Evolutionary conservation across 768 basidiomycete genomes (phyloP), one percentile per base, ranked within the genome.

Genomic region (Asterophora lycoperdoides): DNA sequence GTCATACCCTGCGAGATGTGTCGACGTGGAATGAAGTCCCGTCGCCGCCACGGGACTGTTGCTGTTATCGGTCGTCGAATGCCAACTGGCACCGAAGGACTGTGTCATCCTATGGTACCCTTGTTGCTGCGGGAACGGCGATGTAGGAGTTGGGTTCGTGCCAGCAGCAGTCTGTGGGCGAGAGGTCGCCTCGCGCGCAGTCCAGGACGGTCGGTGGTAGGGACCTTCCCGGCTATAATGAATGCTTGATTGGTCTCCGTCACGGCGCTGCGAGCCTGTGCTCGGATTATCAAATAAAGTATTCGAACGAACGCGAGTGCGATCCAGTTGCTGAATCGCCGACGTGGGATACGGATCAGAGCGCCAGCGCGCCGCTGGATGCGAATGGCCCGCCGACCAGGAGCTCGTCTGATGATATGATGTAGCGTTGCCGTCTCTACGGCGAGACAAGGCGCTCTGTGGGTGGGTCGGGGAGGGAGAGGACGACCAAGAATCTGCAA

Each of bases 61-160:
- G 34, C 54, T 64, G 34, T 54, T 57, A 29, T 67, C 65, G 11
- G 56, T 61, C 23, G 23, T 23, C 4, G 71, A 60, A 5, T 70
- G 63, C 72, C 74, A 77, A n/a, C 64, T 52, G 17, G 70, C 68
- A 2, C 66, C 68, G 39, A 73, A 75, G 2, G 67, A 67, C n/a
- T 62, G 61, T 18, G 68, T 57, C 9, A 65, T 51, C 28, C 62
- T 57, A 43, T 70, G 64, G 52, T 74, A 76, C n/a, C 66, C 64
- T 20, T 71, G 68, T 14, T 53, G 44, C 26, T 63, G 49, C 20
- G 65, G 59, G 57, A 72, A 72, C 2, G 68, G 66, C 17, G 70
- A 52, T 9, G 66, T 64, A 13, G 72, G 63, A 7, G 69, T 67
- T 8, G 71, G 57, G 14, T 71, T 61, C 33, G 68, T 70, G n/a